Percentiles rank a stretch among this genome's conserved stretches.
These are phyloP conservation scores for Coniochaeta sp. DNA, from an alignment of 2,329 filamentous ascomycete species.

Conservation along the genomic window DNA sequence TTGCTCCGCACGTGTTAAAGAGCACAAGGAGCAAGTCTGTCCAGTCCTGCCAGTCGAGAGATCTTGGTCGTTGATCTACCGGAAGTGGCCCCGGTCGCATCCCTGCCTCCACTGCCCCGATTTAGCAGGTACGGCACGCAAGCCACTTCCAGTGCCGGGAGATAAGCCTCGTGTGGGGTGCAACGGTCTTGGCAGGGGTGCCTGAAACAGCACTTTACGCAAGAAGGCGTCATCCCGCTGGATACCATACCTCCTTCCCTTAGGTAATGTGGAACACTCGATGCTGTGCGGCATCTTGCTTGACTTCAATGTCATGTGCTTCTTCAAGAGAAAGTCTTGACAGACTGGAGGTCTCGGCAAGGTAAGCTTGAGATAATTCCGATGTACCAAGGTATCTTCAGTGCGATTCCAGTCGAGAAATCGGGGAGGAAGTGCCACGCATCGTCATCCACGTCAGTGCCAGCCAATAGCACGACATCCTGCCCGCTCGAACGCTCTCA, in stretches of 20 bases:
- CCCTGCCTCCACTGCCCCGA: not conserved
- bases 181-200: not conserved
- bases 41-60: no score
- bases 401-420: no score
- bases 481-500: not conserved
- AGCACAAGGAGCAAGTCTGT: no score
- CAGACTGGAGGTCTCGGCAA: no score
- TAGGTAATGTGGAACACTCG: not conserved
- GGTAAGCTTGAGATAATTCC: no score
- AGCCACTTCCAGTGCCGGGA: not conserved
- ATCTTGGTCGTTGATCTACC: constrained; percentile 1
- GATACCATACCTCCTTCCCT: no score
- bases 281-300: not conserved
- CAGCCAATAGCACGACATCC: not conserved
- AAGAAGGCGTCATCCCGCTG: no score
- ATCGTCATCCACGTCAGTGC: not conserved
- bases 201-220: not conserved
- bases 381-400: no score
- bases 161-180: not conserved
- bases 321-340: no score
- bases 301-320: no score
- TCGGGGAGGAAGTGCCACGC: not conserved
- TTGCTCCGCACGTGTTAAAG: not conserved
- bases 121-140: constrained; percentile 1
- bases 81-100: not conserved